Base-by-base conservation (phyloP, 148 eudicot genomes). In the Cornus controversa region DNA sequence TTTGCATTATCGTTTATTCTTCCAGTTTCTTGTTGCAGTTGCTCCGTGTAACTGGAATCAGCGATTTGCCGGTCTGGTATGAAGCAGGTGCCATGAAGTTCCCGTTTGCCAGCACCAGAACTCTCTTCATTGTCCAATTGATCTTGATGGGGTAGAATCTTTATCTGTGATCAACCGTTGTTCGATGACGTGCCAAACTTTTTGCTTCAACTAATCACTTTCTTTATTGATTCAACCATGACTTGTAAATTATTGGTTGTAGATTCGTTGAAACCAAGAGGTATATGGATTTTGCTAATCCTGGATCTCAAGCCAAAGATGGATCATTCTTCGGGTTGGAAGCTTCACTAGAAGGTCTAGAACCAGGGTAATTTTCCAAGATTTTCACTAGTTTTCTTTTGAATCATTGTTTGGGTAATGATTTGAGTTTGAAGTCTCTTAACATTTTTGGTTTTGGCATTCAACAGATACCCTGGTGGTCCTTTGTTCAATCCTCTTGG, bases 261-360 rank as follows among this genome's bases (percentile, higher is more conserved):
- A 95, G 96, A 72, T 95, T 95, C 82, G 98, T 87, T 13, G 98
- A 95, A 86, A 95, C 97, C 26, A 95, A 93, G 86, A 81, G 97
- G 84, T 89, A 90, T 75, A 95, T 95, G 96, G 98, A 95, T 79
- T 89, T 88, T 75, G 73, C 76, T 29, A 82, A 54, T 80, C 97
- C 98, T 3, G 96, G 98, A 75, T 95, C 98, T 82, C 98, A 95
- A 88, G 97, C 96, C 47, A 81, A 74, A 78, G 96, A 89, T 27
- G 97, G 93, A 63, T 80, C 93, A 50, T 95, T 95, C 86, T 91
- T 95, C 8, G 96, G 98, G 45, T 37, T 95, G 60, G 98, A 95
- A 90, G 90, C 91, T 69, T 78, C 98, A 67, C 85, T 95, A 9
- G 87, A 83, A 85, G 98, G 98, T 58, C 80, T 88, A 69, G 97